Base-by-base conservation (phyloP, 495 filamentous ascomycete species). In the Penicillium crystallinum region DNA sequence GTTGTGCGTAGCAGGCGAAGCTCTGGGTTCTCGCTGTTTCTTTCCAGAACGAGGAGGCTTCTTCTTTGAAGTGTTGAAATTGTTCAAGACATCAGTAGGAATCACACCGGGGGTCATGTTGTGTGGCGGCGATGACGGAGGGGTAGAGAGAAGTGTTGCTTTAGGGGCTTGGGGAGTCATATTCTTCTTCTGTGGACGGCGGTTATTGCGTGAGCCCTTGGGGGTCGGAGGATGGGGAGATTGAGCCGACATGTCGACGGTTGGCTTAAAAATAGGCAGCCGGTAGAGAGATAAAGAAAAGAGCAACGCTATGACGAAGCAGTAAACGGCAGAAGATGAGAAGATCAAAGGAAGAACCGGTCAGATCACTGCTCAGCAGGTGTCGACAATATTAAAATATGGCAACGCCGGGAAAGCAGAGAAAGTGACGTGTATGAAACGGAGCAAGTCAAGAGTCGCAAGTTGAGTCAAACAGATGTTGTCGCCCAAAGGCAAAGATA, bases 181-280 rank as follows among this genome's bases (percentile, higher is more conserved):
- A 39, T 54, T 72, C 49, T 67, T 64, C 58, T 72, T 75, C 31
- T 56, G 49, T 22, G 67, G 63, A 25, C 65, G 65, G n/a, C 71
- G 69, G 21, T 59, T 67, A 47, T 70, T 69, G 50, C 72, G 72
- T 48, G 66, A 46, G 33, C 65, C 70, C 53, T 74, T 73, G 11
- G 70, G 67, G 6, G 70, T 73, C 23, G 63, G 67, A 41, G 66
- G 66, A 27, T 67, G 64, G 38, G 70, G 66, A 43, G 66, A 64
- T 68, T 65, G 71, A 17, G 69, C 64, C 63, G 72, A 72, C 74
- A 75, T 76, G 49, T 58, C 61, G 66, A 72, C 58, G 51, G 36
- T 62, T 59, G 70, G 71, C 71, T 74, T 72, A 72, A 58, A 73
- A 73, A 77, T 74, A 75, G 53, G 64, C 68, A 75, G 73, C 73